phyloP scores from a whole-genome alignment of 73 alveolate species.

The Symbiodinium natans region DNA sequence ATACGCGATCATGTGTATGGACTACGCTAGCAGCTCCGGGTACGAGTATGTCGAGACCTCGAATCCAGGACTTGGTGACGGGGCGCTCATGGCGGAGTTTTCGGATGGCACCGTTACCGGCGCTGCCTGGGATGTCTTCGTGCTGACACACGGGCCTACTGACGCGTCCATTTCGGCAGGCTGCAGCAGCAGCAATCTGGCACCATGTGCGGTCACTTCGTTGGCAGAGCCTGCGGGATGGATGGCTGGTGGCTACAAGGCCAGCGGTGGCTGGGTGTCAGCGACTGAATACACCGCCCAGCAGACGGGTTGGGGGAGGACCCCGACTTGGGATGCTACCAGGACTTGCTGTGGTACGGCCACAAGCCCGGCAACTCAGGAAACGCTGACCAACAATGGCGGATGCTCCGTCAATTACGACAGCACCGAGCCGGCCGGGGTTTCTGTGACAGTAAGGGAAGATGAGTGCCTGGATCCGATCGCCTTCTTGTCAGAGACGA shows the following conservation, averaged over 20 bases:
- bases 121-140: constrained; percentile 36
- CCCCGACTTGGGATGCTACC: constrained; percentile 25
- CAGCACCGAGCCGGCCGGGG: constrained; percentile 38
- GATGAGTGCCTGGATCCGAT: constrained; percentile 29
- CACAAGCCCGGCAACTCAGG: constrained; percentile 32
- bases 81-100: constrained; percentile 42
- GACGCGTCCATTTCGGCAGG: constrained; percentile 26
- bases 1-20: constrained; percentile 33
- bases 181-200: constrained; percentile 38
- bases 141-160: constrained; percentile 20
- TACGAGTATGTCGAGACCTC: constrained; percentile 33
- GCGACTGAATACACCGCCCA: constrained; percentile 27
- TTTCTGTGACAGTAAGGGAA: constrained; percentile 10
- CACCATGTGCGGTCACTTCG: constrained; percentile 25
- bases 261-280: constrained; percentile 32
- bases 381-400: constrained; percentile 32
- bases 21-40: constrained; percentile 43
- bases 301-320: constrained; percentile 40
- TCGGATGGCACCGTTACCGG: constrained; percentile 34
- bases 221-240: constrained; percentile 33
- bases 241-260: constrained; percentile 35
- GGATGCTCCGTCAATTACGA: constrained; percentile 21
- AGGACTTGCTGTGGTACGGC: constrained; percentile 35
- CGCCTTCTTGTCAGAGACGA: constrained; percentile 20
- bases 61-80: constrained; percentile 14